phyloP scores from a whole-genome alignment of 306 rosid species.

The Quercus parvula region DNA sequence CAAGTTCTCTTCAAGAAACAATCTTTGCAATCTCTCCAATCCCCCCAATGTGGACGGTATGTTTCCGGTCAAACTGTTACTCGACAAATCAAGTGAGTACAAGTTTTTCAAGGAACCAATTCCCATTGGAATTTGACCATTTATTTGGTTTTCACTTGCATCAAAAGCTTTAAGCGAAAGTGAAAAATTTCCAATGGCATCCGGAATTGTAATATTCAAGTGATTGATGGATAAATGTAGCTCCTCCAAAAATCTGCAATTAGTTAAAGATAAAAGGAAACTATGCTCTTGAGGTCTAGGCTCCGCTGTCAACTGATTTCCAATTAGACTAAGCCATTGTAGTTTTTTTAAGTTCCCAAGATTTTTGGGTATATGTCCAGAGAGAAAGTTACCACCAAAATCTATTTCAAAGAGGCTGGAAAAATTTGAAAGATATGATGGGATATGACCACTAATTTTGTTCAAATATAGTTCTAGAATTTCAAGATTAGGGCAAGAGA shows the following conservation, averaged over 20 bases:
- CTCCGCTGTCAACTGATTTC: neutral
- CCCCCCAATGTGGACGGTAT: no score
- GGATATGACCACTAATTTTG: no score
- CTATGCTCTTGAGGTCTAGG: neutral
- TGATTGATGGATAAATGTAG: neutral
- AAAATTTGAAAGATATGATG: no score
- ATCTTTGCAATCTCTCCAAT: no score
- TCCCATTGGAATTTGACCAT: no score
- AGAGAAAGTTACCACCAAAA: neutral
- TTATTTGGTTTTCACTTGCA: no score
- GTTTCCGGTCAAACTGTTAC: no score
- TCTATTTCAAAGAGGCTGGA: rapidly evolving
- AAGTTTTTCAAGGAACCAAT: no score
- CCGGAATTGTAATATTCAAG: neutral
- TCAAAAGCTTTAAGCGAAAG: neutral
- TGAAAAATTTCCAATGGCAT: neutral
- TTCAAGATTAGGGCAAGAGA: no score
- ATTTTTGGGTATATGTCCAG: neutral
- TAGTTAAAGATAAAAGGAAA: neutral
- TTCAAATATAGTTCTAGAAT: no score
- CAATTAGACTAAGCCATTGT: neutral
- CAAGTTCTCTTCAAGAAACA: no score
- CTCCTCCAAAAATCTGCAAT: neutral
- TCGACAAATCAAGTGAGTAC: no score
- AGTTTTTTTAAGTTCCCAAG: neutral